A percentile compares a stretch with the other conserved stretches of the same genome.
phyloP scores from a whole-genome alignment of 495 filamentous ascomycete species.

The Hypomontagnella submonticulosa region DNA sequence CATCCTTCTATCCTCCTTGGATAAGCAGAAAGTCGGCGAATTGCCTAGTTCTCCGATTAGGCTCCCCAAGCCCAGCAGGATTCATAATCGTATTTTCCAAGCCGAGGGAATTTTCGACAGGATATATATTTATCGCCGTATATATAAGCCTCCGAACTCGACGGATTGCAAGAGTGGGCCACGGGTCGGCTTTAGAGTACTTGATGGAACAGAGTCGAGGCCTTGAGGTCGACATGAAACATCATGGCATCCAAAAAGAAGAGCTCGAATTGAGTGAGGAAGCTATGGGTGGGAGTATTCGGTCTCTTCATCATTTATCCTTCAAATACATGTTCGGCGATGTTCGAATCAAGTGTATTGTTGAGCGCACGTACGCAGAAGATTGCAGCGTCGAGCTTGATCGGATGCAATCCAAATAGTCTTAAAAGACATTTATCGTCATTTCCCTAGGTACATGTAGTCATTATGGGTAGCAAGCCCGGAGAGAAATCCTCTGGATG shows the following conservation, averaged over 20 bases:
- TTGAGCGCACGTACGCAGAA: background rate
- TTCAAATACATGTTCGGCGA: constrained; percentile 30
- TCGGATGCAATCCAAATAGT: background rate
- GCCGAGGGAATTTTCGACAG: background rate
- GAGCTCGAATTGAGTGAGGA: constrained; percentile 12
- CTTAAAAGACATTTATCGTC: too few species aligned
- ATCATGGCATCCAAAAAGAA: constrained; percentile 9
- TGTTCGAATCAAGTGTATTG: constrained; percentile 19
- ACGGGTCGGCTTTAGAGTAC: constrained; percentile 18
- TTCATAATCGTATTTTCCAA: constrained; percentile 24
- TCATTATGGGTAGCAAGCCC: too few species aligned
- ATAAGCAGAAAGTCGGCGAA: constrained; percentile 14
- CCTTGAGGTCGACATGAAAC: constrained; percentile 16
- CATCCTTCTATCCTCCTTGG: constrained; percentile 28
- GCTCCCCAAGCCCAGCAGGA: constrained; percentile 7
- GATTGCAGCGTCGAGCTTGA: background rate
- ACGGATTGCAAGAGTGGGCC: constrained; percentile 5
- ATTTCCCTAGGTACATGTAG: too few species aligned
- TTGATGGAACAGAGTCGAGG: constrained; percentile 27
- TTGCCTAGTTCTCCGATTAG: constrained; percentile 14
- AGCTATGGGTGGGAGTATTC: background rate
- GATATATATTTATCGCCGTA: constrained; percentile 15
- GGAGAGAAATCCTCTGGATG: too few species aligned
- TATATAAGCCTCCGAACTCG: constrained; percentile 6
- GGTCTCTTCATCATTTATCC: constrained; percentile 8